Percentiles rank a stretch among this genome's conserved stretches.
phyloP scores from a whole-genome alignment of 2,329 filamentous ascomycete species.

The Torrubiella hemipterigena region DNA sequence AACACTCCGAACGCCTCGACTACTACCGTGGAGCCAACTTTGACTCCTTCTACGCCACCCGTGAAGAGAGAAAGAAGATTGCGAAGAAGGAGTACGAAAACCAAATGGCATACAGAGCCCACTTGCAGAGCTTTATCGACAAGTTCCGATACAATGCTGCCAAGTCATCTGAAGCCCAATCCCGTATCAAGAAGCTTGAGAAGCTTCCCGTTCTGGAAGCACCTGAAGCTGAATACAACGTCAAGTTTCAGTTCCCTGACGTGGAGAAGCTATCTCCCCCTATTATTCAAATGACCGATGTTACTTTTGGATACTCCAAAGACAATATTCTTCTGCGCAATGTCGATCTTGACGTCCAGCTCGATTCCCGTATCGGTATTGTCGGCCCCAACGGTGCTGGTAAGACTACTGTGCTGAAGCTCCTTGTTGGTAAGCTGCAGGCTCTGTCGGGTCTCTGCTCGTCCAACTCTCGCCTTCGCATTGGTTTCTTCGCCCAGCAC shows the following conservation, averaged over 20 bases:
- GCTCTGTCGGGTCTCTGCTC: constrained; percentile 74
- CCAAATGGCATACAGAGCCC: constrained; percentile 86
- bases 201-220: constrained; percentile 87
- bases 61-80: constrained; percentile 92
- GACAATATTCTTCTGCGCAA: constrained; percentile 73
- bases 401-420: constrained; percentile 96
- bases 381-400: constrained; percentile 98
- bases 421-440: constrained; percentile 79
- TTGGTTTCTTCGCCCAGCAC: constrained; percentile 97
- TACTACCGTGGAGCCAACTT: constrained; percentile 99
- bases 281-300: constrained; percentile 92
- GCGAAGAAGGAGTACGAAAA: constrained; percentile 97
- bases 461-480: constrained; percentile 73
- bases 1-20: constrained; percentile 92
- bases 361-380: constrained; percentile 96
- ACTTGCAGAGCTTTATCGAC: constrained; percentile 96
- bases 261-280: constrained; percentile 96
- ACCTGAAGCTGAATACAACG: constrained; percentile 87
- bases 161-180: constrained; percentile 96
- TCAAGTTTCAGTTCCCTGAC: constrained; percentile 94
- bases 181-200: constrained; percentile 97
- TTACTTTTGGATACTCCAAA: constrained; percentile 75
- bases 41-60: constrained; percentile 92
- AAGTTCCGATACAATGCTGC: constrained; percentile 99
- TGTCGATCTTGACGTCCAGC: constrained; percentile 91